Base-by-base conservation (phyloP, 176 grass and related monocot genomes). In the Phoenix dactylifera region DNA sequence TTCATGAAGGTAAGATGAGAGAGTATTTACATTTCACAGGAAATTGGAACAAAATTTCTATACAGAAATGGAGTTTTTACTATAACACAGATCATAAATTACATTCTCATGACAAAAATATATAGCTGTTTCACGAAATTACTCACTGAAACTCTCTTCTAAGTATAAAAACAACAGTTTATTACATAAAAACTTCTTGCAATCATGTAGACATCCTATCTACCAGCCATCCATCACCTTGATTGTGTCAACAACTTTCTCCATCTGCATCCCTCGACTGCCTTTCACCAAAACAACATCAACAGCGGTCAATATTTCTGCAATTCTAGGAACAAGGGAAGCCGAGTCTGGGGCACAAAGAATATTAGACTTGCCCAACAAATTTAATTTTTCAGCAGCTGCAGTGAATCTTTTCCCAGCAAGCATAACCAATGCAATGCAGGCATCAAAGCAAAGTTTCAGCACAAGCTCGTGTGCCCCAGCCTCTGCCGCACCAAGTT, bases 251-350 rank as follows among this genome's bases (percentile, higher is more conserved):
- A 60, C 58, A 60, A 28, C 58, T 3, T 35, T 60, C 16, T 60
- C 58, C 58, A 60, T 60, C 26, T 19, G 58, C 58, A 60, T 60
- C 29, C 25, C 26, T 30, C 58, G 58, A 16, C 58, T 60, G 6
- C 58, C 58, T 18, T 60, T 60, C 15, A 60, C 26, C 26, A 60
- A 18, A 60, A 60, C 26, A 30, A 60, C 58, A 60, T 60, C 58
- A 9, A 16, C 58, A 9, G 14, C 2, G 3, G 26, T 26, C 58
- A 60, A 30, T 16, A 29, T 7, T 29, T 60, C 16, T 30, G 24
- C 29, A 9, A 60, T 32, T 17, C 26, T 32, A 7, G 23, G 26
- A n/a, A 16, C 3, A 32, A 32, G 16, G 15, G 14, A 16, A 1
- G 24, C 25, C 1, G 26, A 18, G 29, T 60, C 58, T 18, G 15